These are phyloP conservation scores for Ustilago tritici DNA, from an alignment of 1,284 basidiomycete genomes.

Conservation along the genomic window DNA sequence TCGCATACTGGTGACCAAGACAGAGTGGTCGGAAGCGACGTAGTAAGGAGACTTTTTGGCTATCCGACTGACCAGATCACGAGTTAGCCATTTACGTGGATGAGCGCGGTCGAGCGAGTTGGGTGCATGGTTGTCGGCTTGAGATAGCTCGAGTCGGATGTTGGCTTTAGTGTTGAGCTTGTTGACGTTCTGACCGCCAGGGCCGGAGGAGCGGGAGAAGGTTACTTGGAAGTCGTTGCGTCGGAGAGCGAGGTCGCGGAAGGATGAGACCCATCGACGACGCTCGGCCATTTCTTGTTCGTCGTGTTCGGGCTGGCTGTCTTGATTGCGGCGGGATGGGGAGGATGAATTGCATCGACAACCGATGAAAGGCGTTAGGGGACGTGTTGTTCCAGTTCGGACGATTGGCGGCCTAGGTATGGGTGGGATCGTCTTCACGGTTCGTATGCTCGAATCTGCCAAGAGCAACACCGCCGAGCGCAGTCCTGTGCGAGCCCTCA, in stretches of 20 bases:
- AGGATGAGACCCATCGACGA: conserved; percentile 30
- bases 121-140: conserved; percentile 25
- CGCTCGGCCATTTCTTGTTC: conserved; percentile 38
- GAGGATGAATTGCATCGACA: neutral
- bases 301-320: conserved; percentile 6
- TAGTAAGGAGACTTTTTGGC: conserved; percentile 50
- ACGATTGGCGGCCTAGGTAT: neutral
- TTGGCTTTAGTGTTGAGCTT: conserved; percentile 58
- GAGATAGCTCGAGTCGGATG: conserved; percentile 43
- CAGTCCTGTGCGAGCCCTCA: neutral
- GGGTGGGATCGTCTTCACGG: neutral
- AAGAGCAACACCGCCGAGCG: neutral
- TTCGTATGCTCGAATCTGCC: neutral
- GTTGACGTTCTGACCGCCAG: conserved; percentile 59
- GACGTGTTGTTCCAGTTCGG: neutral
- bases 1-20: conserved; percentile 40
- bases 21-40: conserved; percentile 45
- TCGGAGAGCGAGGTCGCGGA: conserved; percentile 23
- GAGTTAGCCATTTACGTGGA: conserved; percentile 44
- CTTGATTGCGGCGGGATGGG: neutral
- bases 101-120: conserved; percentile 27
- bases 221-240: conserved; percentile 41
- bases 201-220: conserved; percentile 52
- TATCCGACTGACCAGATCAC: conserved; percentile 35
- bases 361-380: neutral